Evolutionary conservation across 2,329 filamentous ascomycete species (phyloP), one percentile per base, ranked within the genome.

Genomic region (Cytospora paraplurivora): DNA sequence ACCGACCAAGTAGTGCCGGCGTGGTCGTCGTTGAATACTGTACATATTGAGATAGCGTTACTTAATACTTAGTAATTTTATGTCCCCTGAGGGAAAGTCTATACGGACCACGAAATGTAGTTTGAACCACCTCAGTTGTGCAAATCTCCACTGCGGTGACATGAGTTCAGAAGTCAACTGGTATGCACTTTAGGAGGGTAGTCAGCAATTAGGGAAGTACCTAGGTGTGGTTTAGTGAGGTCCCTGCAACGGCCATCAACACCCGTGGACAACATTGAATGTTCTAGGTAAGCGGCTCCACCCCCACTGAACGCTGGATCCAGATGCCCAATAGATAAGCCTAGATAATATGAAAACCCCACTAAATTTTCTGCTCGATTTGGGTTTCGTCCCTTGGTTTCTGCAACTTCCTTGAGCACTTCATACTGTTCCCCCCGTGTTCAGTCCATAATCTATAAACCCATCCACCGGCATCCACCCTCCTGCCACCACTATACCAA

Each of bases 331-430:
- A 61, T 27, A 38, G 59, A 61, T 61, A 61, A 13, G 32, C 4
- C 1, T 17, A 21, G 59, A 61, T 61, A 61, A 8, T 3, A 2
- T 7, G 7, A 1, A 21, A 19, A 7, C 51, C 50, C 59, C 44
- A 61, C 59, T 61, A 61, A 61, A 61, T 50, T 50, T 61, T 61
- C 41, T 12, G n/a, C 19, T 21, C 38, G 32, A 32, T 61, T 61
- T 38, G 38, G 21, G 8, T 21, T 27, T 34, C 19, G 15, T 38
- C 41, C 38, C 19, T 21, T 47, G 34, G 10, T 21, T 38, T 37
- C 47, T 44, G 32, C 51, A 3, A 19, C 27, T 12, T 47, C 21
- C 44, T 47, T 8, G n/a, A 47, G n/a, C 41, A 47, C n/a, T 47
- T 47, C n/a, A 19, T 8, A 47, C n/a, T 19, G 7, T 47, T n/a